A percentile compares a stretch with the other conserved stretches of the same genome.
These are phyloP conservation scores for Gastrodia elata DNA, from an alignment of 106 monocot genomes.

Conservation along the genomic window DNA sequence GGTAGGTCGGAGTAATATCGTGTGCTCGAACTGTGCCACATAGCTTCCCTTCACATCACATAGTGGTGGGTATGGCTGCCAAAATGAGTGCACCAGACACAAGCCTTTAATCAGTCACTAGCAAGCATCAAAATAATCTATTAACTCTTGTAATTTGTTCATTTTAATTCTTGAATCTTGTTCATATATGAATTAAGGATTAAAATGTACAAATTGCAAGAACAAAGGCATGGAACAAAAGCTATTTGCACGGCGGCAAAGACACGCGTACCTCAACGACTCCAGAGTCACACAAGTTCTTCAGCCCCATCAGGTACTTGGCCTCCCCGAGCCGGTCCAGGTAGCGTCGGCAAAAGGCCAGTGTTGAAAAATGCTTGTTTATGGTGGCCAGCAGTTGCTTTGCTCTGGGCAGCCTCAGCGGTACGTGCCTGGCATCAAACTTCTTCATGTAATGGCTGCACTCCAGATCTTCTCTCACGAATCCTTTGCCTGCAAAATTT, in stretches of 20 bases:
- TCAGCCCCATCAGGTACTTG: slow-evolving; percentile 86
- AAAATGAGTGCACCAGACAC: slow-evolving; percentile 6
- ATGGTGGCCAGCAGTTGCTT: slow-evolving; percentile 82
- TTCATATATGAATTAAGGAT: not conserved
- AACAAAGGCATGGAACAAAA: not conserved
- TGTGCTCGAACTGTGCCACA: slow-evolving; percentile 94
- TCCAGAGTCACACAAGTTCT: slow-evolving; percentile 85
- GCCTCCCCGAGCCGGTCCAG: slow-evolving; percentile 86
- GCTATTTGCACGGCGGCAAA: not conserved
- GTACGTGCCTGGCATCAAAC: slow-evolving; percentile 87
- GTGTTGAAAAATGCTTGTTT: slow-evolving; percentile 84
- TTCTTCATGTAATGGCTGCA: slow-evolving; percentile 99
- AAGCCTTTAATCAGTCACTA: slow-evolving; percentile 6
- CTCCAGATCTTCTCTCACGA: slow-evolving; percentile 90
- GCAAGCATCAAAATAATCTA: not conserved
- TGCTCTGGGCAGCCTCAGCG: slow-evolving; percentile 73
- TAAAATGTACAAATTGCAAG: not conserved
- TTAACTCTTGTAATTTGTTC: too few relatives aligned
- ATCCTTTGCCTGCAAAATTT: slow-evolving; percentile 72
- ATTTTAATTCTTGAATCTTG: not conserved
- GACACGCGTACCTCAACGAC: slow-evolving; percentile 71
- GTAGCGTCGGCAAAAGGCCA: slow-evolving; percentile 92
- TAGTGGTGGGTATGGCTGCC: slow-evolving; percentile 79
- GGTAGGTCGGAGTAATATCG: slow-evolving; percentile 89
- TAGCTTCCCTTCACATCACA: slow-evolving; percentile 94